Evolutionary conservation across 2,329 filamentous ascomycete genomes (phyloP), one percentile per base, ranked within the genome.

Genomic region (Aspergillus brasiliensis): DNA sequence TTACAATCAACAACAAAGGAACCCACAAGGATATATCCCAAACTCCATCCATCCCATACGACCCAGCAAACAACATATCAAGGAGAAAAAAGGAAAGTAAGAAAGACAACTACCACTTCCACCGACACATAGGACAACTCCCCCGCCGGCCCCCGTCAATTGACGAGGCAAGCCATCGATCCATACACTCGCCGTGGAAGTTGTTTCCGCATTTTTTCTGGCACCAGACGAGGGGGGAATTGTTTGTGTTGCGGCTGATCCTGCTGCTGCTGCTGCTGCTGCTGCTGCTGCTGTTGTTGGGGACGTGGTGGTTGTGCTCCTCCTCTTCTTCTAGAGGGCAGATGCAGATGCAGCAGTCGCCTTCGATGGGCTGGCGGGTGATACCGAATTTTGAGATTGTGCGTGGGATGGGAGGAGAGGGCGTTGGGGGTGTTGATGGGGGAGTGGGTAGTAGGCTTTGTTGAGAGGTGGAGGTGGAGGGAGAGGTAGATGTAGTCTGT

Each of bases 111-210:
- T 13, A 1, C 28, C 51, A 52, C 17, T 11, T 15, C 3, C 23
- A 2, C 3, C 51, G 51, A 46, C 57, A 59, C 6, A 42, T 56
- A 2, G 57, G 57, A 51, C 57, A 59, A 8, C 34, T 38, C 5
- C 13, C 11, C 8, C 23, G 10, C 19, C 8, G 5, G 5, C 5
- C 5, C 1, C n/a, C 3, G 5, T 15, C 10, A 27, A 21, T 8
- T 25, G 34, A 51, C 1, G 23, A 15, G 2, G 37, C 11, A 4
- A 27, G 8, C 57, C 57, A 59, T 1, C 17, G 19, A 3, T 56
- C n/a, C 25, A 59, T 51, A 25, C 57, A 59, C 3, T 5, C 27
- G 11, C 23, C n/a, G 19, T 59, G 57, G 25, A 51, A 56, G 19
- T 56, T 59, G 1, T 13, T 15, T 5, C 57, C 57, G 11, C 48